Evolutionary conservation across 106 monocot genomes (phyloP), one percentile per base, ranked within the genome.

Genomic region (Alisma plantagoaquatica): DNA sequence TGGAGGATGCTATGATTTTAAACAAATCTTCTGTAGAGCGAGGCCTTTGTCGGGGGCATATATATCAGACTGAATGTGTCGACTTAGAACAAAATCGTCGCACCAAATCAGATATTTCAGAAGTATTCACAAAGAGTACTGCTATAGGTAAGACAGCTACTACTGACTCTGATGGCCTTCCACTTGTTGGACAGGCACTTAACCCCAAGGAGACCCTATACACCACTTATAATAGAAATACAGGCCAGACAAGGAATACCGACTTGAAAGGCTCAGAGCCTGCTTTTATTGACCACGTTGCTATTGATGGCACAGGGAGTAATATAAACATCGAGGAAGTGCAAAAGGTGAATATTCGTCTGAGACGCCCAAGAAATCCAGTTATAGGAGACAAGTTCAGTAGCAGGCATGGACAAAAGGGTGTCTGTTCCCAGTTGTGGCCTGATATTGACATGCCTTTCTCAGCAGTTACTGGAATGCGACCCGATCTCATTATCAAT

Each of bases 1-100:
- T 98, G 96, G 96, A 96, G 61, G 96, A 96, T 69, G 96, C 96
- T 3, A 96, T 96, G 96, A 84, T 96, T 52, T 79, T 96, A 65
- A 96, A 96, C 35, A 96, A 96, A 57, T 89, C 96, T 35, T 75
- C 96, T 47, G 84, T 96, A 53, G 96, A 96, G 29, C 84, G 96
- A 43, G 96, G 96, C 51, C 66, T 96, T 22, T 89, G 70, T 49
- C 88, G 78, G 57, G 89, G 89, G 17, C 84, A 84, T 46, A 76
- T 96, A 62, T 96, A 89, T 53, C 89, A 96, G 96, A 89, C 89
- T 19, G 89, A 98, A 62, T 43, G 63, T 11, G 52, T 98, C 66
- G 84, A 98, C 43, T 82, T 98, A 66, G 52, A 70, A n/a, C n/a
- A n/a, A 22, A 64, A 54, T 19, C 72, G 61, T 18, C 64, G 29